A percentile compares a stretch with the other conserved stretches of the same genome.
Evolutionary conservation across 371 early-diverging fungal species (phyloP).

Genomic region (Syncephalis fuscata): DNA sequence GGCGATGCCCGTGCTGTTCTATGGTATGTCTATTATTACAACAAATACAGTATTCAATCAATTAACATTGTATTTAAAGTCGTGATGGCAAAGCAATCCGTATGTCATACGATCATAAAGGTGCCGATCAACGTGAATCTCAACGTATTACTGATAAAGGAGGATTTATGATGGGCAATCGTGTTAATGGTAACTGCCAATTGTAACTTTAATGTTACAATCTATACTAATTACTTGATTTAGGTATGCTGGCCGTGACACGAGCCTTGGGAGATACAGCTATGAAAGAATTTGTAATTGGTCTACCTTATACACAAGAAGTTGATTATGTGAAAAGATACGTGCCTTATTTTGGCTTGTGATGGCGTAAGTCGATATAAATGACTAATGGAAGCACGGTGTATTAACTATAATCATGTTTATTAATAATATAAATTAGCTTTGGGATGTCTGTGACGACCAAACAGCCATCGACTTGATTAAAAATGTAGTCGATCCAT

Average conservation of each 20-base stretch:
- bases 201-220: neutral
- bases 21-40: conserved; percentile 25
- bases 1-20: conserved; percentile 93
- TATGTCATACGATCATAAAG: conserved; percentile 95
- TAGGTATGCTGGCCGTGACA: conserved; percentile 91
- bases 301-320: conserved; percentile 87
- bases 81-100: conserved; percentile 73
- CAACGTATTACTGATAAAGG: conserved; percentile 81
- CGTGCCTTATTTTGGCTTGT: conserved; percentile 85
- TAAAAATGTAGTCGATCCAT: conserved; percentile 52
- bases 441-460: conserved; percentile 98
- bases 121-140: conserved; percentile 74
- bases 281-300: conserved; percentile 92
- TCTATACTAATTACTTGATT: neutral
- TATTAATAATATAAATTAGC: conserved; percentile 13
- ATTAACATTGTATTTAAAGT: conserved; percentile 16
- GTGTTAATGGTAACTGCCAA: conserved; percentile 75
- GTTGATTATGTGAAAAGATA: conserved; percentile 56
- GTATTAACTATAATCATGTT: neutral
- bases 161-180: conserved; percentile 91
- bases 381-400: too few species aligned
- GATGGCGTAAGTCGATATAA: conserved; percentile 68
- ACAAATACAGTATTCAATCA: neutral
- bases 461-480: conserved; percentile 87
- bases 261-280: conserved; percentile 88